Conservation (phyloP, 2,329 filamentous ascomycete species). For the Huntiella abstrusa region DNA sequence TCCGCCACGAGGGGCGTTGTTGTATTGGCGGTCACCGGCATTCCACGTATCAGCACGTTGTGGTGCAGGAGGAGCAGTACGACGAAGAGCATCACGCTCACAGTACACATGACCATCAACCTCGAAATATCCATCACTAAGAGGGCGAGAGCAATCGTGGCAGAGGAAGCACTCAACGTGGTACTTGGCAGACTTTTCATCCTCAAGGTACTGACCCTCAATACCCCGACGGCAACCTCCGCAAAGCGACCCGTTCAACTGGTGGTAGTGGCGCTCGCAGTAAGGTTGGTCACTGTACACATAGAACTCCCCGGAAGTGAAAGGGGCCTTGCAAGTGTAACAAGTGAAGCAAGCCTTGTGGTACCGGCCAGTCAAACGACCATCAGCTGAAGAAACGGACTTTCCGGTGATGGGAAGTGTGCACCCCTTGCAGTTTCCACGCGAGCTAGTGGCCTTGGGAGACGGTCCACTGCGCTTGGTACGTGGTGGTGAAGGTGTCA, state of each 20-base stretch:
- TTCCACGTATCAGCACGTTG: conserved; percentile 4
- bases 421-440: conserved; percentile 73
- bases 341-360: conserved; percentile 94
- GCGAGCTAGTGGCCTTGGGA: conserved; percentile 22
- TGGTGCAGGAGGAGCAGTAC: conserved; percentile 16
- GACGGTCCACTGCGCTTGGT: conserved; percentile 6
- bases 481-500: conserved; percentile 9
- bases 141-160: conserved; percentile 51
- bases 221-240: conserved; percentile 65
- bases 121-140: conserved; percentile 81
- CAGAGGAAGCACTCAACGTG: conserved; percentile 80
- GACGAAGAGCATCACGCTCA: conserved; percentile 61
- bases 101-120: conserved; percentile 65
- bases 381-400: conserved; percentile 84
- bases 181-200: conserved; percentile 58
- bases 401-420: conserved; percentile 64
- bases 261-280: conserved; percentile 83
- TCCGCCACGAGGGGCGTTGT: conserved; percentile 9
- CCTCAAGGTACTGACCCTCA: conserved; percentile 84
- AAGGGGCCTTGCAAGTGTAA: conserved; percentile 61
- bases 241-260: conserved; percentile 75
- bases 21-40: conserved; percentile 11
- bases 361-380: conserved; percentile 77
- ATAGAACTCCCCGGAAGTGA: conserved; percentile 80
- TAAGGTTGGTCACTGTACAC: conserved; percentile 75